Conservation (phyloP, 352 stramenopile genomes). For the Globisporangium lucens region DNA sequence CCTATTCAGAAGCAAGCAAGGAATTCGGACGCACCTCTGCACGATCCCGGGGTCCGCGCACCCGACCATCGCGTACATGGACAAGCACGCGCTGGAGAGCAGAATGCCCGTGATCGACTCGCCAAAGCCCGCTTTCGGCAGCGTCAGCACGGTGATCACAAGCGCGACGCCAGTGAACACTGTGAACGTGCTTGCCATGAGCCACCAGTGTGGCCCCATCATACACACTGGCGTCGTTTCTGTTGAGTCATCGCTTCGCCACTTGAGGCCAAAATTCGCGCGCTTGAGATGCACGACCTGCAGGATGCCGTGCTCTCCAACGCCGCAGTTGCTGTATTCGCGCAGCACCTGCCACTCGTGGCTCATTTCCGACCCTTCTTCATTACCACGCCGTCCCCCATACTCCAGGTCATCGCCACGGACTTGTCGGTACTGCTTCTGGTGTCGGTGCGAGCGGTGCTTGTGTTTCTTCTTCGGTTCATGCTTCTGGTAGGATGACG, state of each 20-base stretch:
- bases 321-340: slow-evolving; percentile 1
- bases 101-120: slow-evolving; percentile 53
- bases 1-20: neutral
- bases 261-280: slow-evolving; percentile 56
- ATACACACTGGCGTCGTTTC: slow-evolving; percentile 42
- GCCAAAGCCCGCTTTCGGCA: slow-evolving; percentile 32
- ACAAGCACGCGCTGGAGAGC: slow-evolving; percentile 50
- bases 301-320: slow-evolving; percentile 14
- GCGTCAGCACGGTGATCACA: slow-evolving; percentile 49
- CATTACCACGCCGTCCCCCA: neutral
- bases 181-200: slow-evolving; percentile 63
- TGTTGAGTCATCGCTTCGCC: slow-evolving; percentile 17
- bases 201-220: slow-evolving; percentile 75
- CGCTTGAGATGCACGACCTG: slow-evolving; percentile 55
- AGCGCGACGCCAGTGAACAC: slow-evolving; percentile 42
- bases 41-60: slow-evolving; percentile 77
- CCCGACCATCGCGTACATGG: slow-evolving; percentile 69
- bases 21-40: slow-evolving; percentile 25
- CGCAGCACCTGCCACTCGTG: slow-evolving; percentile 21
- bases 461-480: neutral
- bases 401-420: slow-evolving; percentile 9
- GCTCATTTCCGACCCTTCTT: neutral
- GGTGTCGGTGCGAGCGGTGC: slow-evolving; percentile 2
- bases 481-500: neutral
- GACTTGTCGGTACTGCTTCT: neutral